Evolutionary conservation across 192 early-diverging fungal genomes (phyloP), one percentile per base, ranked within the genome.

Genomic region (Coemansia sp.): DNA sequence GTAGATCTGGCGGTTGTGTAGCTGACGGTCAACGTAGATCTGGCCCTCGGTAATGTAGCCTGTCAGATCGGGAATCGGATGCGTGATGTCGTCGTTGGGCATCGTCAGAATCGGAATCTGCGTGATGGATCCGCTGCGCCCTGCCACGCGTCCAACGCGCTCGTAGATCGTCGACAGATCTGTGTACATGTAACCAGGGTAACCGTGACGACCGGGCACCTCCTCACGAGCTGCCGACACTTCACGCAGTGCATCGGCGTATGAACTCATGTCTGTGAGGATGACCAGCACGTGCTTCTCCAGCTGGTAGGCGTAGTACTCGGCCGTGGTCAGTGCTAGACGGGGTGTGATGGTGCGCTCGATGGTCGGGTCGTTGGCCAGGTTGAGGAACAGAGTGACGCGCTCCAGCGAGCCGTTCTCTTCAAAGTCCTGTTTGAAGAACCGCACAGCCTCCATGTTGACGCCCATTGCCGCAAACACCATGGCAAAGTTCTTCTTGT

Each of bases 181-280:
- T 8, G 96, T 99, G 81, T 99, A 99, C 96, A 99, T 99, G 69
- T 99, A 99, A 79, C 96, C 96, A 14, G 96, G 96, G 79, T 99
- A 99, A 59, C 96, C 96, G 71, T 94, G 91, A 69, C 96, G 91
- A 68, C 96, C 96, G 6, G 96, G 96, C 3, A 99, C 96, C 81
- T 99, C 96, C 81, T 99, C 96, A 77, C 96, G 90, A 13, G 94
- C 94, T 55, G 96, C 94, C 53, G 96, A 99, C 34, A 98, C 90
- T 64, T 99, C 96, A 88, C 96, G 94, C 69, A 99, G 81, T 4
- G 96, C 96, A 80, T 99, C 96, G 13, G 96, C 96, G 67, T 99
- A 99, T 27, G 94, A 97, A 82, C 85, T 89, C 96, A 99, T 99
- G 62, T 99, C 96, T 13, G 94, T 99, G 50, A 99, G 79, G 58